phyloP scores from a whole-genome alignment of 495 filamentous ascomycete genomes.

The Penicillium riverlandense region DNA sequence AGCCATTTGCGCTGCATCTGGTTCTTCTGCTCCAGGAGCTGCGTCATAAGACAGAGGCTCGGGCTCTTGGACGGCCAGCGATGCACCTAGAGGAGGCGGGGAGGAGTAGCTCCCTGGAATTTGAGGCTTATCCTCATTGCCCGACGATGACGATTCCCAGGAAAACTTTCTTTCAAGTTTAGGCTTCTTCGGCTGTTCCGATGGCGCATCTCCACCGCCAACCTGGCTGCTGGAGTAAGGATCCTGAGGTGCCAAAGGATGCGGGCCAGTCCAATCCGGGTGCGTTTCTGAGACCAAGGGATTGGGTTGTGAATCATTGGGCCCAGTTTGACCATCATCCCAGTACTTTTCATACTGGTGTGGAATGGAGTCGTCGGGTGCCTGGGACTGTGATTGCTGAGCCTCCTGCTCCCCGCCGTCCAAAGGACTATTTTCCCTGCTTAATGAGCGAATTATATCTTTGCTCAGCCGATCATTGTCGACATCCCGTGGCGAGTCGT shows the following conservation, averaged over 20 bases:
- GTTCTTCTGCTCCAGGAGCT: constrained; percentile 1
- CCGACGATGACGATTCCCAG: constrained; percentile 30
- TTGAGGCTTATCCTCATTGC: constrained; percentile 11
- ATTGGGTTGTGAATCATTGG: constrained; percentile 4
- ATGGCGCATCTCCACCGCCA: constrained; percentile 1
- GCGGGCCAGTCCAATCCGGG: constrained; percentile 8
- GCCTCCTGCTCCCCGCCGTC: constrained; percentile 21
- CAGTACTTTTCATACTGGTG: constrained; percentile 56
- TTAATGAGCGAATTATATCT: constrained; percentile 76
- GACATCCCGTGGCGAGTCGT: constrained; percentile 50
- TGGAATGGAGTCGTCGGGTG: constrained; percentile 43
- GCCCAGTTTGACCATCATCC: constrained; percentile 25
- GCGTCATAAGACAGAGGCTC: constrained; percentile 6
- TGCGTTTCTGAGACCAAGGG: constrained; percentile 10
- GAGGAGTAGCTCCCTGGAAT: constrained; percentile 4
- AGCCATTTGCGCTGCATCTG: constrained; percentile 14
- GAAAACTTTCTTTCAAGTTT: constrained; percentile 32
- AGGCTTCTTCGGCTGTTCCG: constrained; percentile 11
- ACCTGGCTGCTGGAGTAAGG: constrained; percentile 9
- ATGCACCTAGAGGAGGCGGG: constrained; percentile 1
- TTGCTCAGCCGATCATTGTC: constrained; percentile 72
- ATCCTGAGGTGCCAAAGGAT: constrained; percentile 10
- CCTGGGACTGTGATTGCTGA: constrained; percentile 13
- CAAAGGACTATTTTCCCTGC: constrained; percentile 36
- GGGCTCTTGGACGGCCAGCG: constrained; percentile 8